Evolutionary conservation across 805 yeast species (phyloP), one percentile per base, ranked within the genome.

Genomic region (Schwanniomyces occidentalis): DNA sequence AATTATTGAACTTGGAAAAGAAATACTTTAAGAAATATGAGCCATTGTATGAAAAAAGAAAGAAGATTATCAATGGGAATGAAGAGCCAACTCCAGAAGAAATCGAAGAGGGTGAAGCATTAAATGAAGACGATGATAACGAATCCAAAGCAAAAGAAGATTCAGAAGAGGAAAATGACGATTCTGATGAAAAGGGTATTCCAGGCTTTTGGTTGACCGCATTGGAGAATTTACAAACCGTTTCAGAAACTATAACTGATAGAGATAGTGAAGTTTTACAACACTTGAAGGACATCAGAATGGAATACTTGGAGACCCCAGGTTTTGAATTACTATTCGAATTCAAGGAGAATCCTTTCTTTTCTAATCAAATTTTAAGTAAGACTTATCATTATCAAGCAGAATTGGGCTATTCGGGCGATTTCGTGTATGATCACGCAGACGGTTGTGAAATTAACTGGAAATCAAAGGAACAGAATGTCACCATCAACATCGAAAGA

Each of bases 201-300:
- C 98, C 99, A 38, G 80, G 85, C 31, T 93, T 93, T 73, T 93
- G 99, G 99, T 74, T 91, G 52, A 93, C 98, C 13, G 95, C 98
- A 5, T 70, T 93, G 63, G 91, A 85, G 61, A 93, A 90, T 65
- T 71, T 93, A 49, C 78, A 80, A 18, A 80, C 85, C 18, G 78
- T 90, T 31, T 76, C 88, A 21, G 95, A 89, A 43, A 80, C 87
- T 45, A 85, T 93, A 50, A 79, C 93, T 27, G 96, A 88, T 37
- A 78, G 95, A 54, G 99, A 93, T 62, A 76, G 83, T 32, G 96
- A 86, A 54, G 91, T 89, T 6, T 75, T 93, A 47, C 71, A 75
- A 42, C 66, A 68, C 52, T 73, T 93, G 52, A 58, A 56, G 20
- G 88, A 93, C 58, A 72, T 93, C 45, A 78, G 80, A 46, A 71